A percentile compares a stretch with the other conserved stretches of the same genome.
Conservation (phyloP, 2,329 filamentous ascomycete species). For the Monosporascus sp. region DNA sequence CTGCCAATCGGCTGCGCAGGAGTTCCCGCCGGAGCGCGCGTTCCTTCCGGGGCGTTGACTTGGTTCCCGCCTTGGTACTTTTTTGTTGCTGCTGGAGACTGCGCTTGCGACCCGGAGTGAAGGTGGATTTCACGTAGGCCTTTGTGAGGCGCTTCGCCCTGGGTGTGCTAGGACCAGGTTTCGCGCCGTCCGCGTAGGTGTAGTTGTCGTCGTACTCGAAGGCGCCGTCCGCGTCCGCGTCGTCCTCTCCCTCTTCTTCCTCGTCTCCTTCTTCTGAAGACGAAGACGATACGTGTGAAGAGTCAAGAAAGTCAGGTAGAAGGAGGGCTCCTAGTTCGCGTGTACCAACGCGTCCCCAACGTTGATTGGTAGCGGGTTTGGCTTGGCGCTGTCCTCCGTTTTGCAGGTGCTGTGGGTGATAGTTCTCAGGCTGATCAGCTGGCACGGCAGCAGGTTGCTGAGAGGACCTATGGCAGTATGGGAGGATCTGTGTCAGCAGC, state of each 20-base stretch:
- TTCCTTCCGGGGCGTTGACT: too few species aligned
- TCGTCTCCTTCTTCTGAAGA: background rate
- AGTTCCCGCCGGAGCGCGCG: too few species aligned
- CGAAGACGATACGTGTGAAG: conserved; percentile 2
- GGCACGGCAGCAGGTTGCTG: background rate
- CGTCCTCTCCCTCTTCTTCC: background rate
- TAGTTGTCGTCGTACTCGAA: too few species aligned
- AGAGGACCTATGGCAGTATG: background rate
- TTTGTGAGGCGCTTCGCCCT: too few species aligned
- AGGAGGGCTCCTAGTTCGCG: conserved; percentile 15
- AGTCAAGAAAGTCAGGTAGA: conserved; percentile 6
- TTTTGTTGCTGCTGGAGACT: too few species aligned
- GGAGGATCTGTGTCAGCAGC: too few species aligned
- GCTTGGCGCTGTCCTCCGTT: background rate
- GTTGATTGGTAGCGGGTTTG: background rate
- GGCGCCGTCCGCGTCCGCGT: background rate
- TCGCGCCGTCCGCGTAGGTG: too few species aligned
- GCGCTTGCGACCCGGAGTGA: too few species aligned
- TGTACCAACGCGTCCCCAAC: conserved; percentile 14
- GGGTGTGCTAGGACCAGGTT: too few species aligned
- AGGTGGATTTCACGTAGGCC: too few species aligned
- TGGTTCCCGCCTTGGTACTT: too few species aligned
- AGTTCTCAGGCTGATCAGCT: background rate
- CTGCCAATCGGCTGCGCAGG: background rate
- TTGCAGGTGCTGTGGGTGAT: too few species aligned